Percentiles rank a stretch among this genome's conserved stretches.
Conservation (phyloP, 2,329 filamentous ascomycete species). For the Fusarium sp. region DNA sequence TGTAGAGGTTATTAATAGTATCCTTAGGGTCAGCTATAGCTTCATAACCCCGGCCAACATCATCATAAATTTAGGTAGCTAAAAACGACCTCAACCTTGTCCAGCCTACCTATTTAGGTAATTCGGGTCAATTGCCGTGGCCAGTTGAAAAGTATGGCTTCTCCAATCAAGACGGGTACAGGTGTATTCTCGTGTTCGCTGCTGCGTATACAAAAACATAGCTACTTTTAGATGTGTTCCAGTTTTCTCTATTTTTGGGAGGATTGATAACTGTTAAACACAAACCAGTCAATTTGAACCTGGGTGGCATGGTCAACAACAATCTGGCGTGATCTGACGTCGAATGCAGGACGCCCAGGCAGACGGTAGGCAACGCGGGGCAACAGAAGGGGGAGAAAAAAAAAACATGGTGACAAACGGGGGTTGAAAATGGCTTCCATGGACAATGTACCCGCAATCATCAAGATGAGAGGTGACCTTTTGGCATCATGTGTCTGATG, state of each 20-base stretch:
- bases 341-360: neutral
- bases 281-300: neutral
- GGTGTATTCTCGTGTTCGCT: neutral
- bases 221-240: neutral
- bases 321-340: slow-evolving; percentile 11
- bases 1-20: neutral
- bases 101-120: neutral
- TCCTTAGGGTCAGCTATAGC: neutral
- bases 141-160: neutral
- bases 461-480: neutral
- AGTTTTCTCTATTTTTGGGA: neutral
- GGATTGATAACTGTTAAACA: neutral
- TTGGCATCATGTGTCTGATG: slow-evolving; percentile 14
- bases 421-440: neutral
- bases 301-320: neutral
- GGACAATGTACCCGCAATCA: neutral
- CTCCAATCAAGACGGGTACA: neutral
- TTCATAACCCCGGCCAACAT: neutral
- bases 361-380: slow-evolving; percentile 13
- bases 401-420: slow-evolving; percentile 3
- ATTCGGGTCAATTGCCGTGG: neutral
- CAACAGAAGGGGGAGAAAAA: slow-evolving; percentile 1
- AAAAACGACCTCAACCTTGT: neutral
- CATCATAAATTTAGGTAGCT: neutral
- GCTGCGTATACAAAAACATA: neutral